A percentile compares a stretch with the other conserved stretches of the same genome.
These are phyloP conservation scores for Aureobasidium sp. DNA, from an alignment of 2,329 filamentous ascomycete species.

Conservation along the genomic window DNA sequence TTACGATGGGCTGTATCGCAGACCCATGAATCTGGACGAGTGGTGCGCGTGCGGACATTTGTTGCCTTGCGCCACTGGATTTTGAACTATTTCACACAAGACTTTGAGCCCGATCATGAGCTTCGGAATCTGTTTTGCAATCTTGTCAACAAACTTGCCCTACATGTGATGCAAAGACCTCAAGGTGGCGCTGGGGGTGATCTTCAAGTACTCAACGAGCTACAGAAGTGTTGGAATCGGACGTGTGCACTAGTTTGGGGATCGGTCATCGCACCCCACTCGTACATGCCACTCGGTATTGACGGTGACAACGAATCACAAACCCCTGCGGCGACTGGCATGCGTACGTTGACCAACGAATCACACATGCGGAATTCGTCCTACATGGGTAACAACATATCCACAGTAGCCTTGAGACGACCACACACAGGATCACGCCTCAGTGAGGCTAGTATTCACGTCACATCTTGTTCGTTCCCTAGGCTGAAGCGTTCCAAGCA, in stretches of 20 bases:
- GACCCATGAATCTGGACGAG: constrained; percentile 75
- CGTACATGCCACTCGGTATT: neutral
- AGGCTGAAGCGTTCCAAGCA: constrained; percentile 28
- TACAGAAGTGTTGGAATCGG: constrained; percentile 96
- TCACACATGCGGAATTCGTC: constrained; percentile 6
- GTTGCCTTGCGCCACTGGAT: constrained; percentile 96
- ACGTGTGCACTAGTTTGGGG: constrained; percentile 91
- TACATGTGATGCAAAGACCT: constrained; percentile 43
- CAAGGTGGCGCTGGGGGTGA: constrained; percentile 55
- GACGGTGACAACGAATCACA: neutral
- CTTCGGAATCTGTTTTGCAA: constrained; percentile 73
- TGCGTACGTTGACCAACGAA: constrained; percentile 1
- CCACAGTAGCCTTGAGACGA: neutral
- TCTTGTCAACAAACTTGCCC: constrained; percentile 61
- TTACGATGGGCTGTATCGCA: constrained; percentile 79
- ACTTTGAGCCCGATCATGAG: constrained; percentile 72
- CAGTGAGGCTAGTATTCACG: constrained; percentile 48
- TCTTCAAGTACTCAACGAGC: constrained; percentile 81
- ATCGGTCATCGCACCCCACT: constrained; percentile 50
- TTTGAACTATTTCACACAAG: constrained; percentile 93
- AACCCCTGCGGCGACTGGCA: neutral
- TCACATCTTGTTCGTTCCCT: constrained; percentile 54
- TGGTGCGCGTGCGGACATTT: constrained; percentile 93
- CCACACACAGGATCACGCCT: constrained; percentile 24
- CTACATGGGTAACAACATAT: neutral